A percentile compares a stretch with the other conserved stretches of the same genome.
Evolutionary conservation across 768 basidiomycete species (phyloP).

Genomic region (Guyanaporus albipodus): DNA sequence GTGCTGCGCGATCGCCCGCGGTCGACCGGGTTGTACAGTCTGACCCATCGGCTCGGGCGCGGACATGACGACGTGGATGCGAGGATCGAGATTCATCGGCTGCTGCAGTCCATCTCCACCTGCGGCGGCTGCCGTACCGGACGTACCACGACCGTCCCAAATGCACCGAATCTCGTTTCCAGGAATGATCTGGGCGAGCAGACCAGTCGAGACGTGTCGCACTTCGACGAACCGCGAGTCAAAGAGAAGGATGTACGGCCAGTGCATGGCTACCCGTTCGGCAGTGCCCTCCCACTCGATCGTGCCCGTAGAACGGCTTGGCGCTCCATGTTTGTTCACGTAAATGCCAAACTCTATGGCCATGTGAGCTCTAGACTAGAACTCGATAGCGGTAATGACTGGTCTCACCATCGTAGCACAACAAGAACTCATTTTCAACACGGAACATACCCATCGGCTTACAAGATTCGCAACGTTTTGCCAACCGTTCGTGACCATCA

Average conservation of each 20-base stretch:
- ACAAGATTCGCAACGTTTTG: conserved; percentile 77
- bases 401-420: conserved; percentile 78
- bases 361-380: conserved; percentile 3
- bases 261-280: conserved; percentile 84
- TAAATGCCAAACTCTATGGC: conserved; percentile 82
- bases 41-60: conserved; percentile 36
- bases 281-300: conserved; percentile 96
- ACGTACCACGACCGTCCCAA: conserved; percentile 76
- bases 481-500: conserved; percentile 62
- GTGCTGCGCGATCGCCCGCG: conserved; percentile 59
- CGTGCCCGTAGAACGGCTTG: conserved; percentile 61
- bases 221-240: conserved; percentile 90
- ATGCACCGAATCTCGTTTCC: conserved; percentile 81
- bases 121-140: conserved; percentile 23
- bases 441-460: conserved; percentile 89
- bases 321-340: conserved; percentile 89
- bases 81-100: conserved; percentile 66
- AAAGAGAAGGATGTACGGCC: conserved; percentile 84
- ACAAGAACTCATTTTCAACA: conserved; percentile 81
- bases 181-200: conserved; percentile 76
- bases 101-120: conserved; percentile 32
- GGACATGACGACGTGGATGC: conserved; percentile 86
- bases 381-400: neutral
- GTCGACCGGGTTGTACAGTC: conserved; percentile 37
- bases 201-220: conserved; percentile 75